Conservation (phyloP, 1,284 basidiomycete genomes). For the Sporisorium reilianum region DNA sequence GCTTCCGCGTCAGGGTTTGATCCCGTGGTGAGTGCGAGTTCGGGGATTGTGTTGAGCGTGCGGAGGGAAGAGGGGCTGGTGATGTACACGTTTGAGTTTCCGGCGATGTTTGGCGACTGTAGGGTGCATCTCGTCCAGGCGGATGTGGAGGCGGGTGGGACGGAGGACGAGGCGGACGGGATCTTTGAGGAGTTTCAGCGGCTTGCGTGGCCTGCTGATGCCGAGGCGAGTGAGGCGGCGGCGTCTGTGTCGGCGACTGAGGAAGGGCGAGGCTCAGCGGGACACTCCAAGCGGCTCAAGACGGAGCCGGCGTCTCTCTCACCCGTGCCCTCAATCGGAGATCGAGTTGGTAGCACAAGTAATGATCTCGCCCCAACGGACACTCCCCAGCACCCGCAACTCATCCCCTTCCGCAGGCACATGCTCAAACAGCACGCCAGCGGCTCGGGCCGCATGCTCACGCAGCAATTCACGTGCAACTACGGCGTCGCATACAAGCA, state of each 20-base stretch:
- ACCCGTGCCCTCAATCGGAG: background rate
- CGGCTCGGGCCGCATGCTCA: conserved; percentile 33
- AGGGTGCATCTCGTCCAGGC: conserved; percentile 44
- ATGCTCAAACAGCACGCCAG: conserved; percentile 25
- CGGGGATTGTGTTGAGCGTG: conserved; percentile 16
- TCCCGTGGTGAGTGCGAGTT: conserved; percentile 23
- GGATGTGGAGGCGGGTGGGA: conserved; percentile 14
- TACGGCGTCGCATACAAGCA: conserved; percentile 56
- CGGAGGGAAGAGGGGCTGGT: conserved; percentile 11
- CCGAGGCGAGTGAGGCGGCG: background rate
- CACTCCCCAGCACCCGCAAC: background rate
- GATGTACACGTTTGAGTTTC: conserved; percentile 30
- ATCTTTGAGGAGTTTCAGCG: conserved; percentile 33
- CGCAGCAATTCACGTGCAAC: conserved; percentile 58
- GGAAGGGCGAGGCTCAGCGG: background rate
- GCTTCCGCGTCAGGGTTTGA: conserved; percentile 9
- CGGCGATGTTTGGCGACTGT: conserved; percentile 33
- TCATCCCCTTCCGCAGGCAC: conserved; percentile 46
- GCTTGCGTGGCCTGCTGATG: conserved; percentile 17
- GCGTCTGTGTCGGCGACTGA: background rate
- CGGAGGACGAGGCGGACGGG: conserved; percentile 23
- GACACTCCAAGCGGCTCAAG: background rate
- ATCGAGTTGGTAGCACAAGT: background rate
- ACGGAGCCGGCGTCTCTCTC: background rate
- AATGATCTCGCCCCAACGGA: background rate